Base-by-base conservation (phyloP, 768 basidiomycete genomes). In the Tylopilus subfusipes region DNA sequence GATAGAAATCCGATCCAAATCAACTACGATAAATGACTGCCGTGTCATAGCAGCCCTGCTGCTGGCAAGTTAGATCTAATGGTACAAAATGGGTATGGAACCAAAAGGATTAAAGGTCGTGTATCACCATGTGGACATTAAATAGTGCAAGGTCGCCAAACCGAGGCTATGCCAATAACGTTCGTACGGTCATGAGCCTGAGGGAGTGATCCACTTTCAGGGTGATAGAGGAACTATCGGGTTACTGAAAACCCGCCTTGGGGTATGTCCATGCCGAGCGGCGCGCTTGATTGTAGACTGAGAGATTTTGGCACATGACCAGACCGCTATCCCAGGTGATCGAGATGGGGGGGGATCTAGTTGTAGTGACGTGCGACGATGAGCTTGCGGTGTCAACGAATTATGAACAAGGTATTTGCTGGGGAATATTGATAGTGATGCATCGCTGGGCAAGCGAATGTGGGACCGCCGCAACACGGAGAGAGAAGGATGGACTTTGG, bases 221-320 rank as follows among this genome's bases (percentile, higher is more conserved):
- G 63, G 31, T 18, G 61, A 44, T 31, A 54, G 46, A n/a, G 30
- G 36, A 47, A 49, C 46, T 50, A 65, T 53, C 25, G 66, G 59
- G 18, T 47, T 42, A 33, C 66, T 66, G 29, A 68, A 58, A 39
- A 68, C 52, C 29, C 65, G 67, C 46, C 58, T 56, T 54, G 57
- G 54, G 3, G 51, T 4, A 19, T 58, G 50, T 10, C 62, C 56
- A n/a, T 58, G 56, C 56, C 68, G 68, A 54, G 68, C 58, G 42
- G 66, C 56, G n/a, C 58, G 64, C 46, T 69, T 69, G 8, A 38
- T 16, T 31, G 54, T 21, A 33, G 68, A 69, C 24, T 52, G 68
- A 0, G 68, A 59, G 13, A 69, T 69, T 46, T 72, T 69, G 30
- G 68, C 68, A 60, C 68, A 69, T 31, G 68, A 68, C 68, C 68